Evolutionary conservation across 805 yeast species (phyloP).

Genomic region (Cyberlindnera mycetangii): DNA sequence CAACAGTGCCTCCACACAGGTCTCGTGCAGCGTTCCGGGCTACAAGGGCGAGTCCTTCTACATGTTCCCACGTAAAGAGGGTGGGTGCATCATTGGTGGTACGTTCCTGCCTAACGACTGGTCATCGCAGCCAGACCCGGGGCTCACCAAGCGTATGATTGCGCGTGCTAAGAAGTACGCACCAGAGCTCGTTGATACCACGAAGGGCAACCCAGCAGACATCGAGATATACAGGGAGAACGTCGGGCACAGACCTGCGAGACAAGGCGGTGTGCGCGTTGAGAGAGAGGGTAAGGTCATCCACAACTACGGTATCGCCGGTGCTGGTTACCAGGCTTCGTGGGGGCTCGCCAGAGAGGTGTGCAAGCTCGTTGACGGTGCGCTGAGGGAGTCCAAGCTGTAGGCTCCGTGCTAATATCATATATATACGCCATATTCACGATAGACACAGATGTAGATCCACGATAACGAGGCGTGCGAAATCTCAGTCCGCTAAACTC

Average conservation of each 20-base stretch:
- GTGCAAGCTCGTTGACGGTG: conserved; percentile 33
- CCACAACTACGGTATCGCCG: conserved; percentile 72
- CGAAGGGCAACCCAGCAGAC: conserved; percentile 31
- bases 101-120: conserved; percentile 31
- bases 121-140: conserved; percentile 37
- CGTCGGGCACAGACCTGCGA: conserved; percentile 68
- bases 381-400: conserved; percentile 25
- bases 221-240: conserved; percentile 48
- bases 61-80: conserved; percentile 69
- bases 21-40: conserved; percentile 32
- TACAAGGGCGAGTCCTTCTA: conserved; percentile 47
- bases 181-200: conserved; percentile 29
- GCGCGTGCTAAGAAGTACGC: conserved; percentile 26
- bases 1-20: conserved; percentile 25
- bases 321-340: conserved; percentile 75
- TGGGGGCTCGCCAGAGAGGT: conserved; percentile 58
- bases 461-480: too few relatives aligned
- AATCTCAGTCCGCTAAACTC: too few relatives aligned
- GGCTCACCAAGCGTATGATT: conserved; percentile 43
- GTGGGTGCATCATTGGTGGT: conserved; percentile 71
- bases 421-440: too few relatives aligned
- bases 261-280: conserved; percentile 57
- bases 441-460: too few relatives aligned
- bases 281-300: conserved; percentile 43
- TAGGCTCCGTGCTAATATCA: too few relatives aligned